Conservation (phyloP, 441 rosid species). For the Viola pubescens region DNA sequence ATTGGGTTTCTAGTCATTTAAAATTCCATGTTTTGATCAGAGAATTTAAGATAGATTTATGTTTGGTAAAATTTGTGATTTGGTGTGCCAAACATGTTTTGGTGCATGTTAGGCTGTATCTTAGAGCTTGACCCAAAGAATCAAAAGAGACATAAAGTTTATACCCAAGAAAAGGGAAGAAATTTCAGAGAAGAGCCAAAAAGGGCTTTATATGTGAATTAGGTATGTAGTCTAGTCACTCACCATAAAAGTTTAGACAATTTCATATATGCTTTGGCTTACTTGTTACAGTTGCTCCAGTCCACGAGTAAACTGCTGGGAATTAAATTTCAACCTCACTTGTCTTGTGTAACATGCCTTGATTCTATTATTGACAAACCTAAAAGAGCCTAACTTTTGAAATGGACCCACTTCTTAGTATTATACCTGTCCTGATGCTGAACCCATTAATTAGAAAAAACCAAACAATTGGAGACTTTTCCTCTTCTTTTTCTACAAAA, state of each 20-base stretch:
- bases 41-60: too few relatives aligned
- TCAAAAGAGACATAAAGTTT: too few relatives aligned
- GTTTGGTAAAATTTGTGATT: too few relatives aligned
- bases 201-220: slow-evolving; percentile 14
- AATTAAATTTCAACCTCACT: slow-evolving; percentile 25
- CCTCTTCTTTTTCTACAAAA: too few relatives aligned
- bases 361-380: slow-evolving; percentile 6
- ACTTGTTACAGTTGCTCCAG: slow-evolving; percentile 16
- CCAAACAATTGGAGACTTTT: too few relatives aligned
- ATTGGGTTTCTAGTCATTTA: too few relatives aligned
- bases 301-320: slow-evolving; percentile 18
- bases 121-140: too few relatives aligned
- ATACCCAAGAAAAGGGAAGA: neutral
- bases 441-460: neutral
- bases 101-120: too few relatives aligned
- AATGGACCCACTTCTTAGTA: slow-evolving; percentile 12
- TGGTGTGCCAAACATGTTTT: too few relatives aligned
- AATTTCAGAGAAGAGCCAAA: slow-evolving; percentile 22
- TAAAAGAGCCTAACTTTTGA: slow-evolving; percentile 9
- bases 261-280: slow-evolving; percentile 26
- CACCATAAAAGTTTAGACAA: slow-evolving; percentile 22
- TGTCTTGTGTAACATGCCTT: neutral
- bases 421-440: neutral
- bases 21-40: too few relatives aligned
- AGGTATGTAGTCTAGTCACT: neutral